Percentiles rank a stretch among this genome's conserved stretches.
Evolutionary conservation across 2,329 filamentous ascomycete species (phyloP).

Genomic region (Zarea fungicola): DNA sequence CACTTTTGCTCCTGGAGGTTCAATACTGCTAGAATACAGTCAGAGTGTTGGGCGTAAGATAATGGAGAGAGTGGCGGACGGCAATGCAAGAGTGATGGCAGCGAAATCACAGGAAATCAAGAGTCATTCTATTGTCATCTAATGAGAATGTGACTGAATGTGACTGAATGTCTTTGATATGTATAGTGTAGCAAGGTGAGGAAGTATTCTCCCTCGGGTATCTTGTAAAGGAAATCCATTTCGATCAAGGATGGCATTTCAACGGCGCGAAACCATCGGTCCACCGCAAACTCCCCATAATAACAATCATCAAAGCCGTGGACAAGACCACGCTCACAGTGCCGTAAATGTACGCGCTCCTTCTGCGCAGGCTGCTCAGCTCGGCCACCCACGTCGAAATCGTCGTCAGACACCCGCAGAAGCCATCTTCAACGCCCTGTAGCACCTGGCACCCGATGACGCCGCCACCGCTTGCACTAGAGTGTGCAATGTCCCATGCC

Average conservation of each 20-base stretch:
- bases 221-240: neutral
- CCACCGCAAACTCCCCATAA: constrained; percentile 76
- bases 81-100: no score
- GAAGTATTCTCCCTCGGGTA: neutral
- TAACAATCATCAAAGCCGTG: constrained; percentile 55
- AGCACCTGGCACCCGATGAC: constrained; percentile 62
- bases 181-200: neutral
- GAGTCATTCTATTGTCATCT: no score
- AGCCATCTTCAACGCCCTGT: constrained; percentile 61
- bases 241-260: constrained; percentile 25
- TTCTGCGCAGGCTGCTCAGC: constrained; percentile 45
- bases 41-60: neutral
- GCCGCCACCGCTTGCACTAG: constrained; percentile 36
- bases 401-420: constrained; percentile 62
- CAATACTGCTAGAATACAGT: no score
- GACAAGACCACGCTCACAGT: constrained; percentile 53
- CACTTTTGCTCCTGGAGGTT: neutral
- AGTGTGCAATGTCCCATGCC: constrained; percentile 74
- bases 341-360: constrained; percentile 64
- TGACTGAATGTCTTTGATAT: no score
- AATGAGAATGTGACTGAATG: neutral
- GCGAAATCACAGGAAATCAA: no score
- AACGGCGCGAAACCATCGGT: constrained; percentile 48
- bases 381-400: constrained; percentile 64
- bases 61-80: no score